phyloP scores from a whole-genome alignment of 208 protist genomes.

The Zelonia costaricensis region DNA sequence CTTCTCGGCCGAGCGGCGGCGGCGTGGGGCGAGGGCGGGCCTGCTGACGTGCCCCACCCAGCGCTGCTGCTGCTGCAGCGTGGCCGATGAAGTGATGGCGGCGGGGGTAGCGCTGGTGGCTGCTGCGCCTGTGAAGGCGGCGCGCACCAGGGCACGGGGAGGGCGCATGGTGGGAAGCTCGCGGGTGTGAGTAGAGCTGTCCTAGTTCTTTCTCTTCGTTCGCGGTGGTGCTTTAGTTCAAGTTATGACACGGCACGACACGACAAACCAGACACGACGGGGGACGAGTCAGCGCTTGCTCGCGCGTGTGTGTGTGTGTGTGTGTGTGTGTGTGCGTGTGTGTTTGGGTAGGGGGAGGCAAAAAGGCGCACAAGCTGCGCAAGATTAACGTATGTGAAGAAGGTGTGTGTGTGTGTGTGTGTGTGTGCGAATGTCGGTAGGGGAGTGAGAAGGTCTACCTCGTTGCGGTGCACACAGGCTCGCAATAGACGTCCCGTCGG shows the following conservation, averaged over 20 bases:
- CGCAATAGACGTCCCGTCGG: no score
- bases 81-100: not conserved
- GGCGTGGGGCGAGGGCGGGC: constrained; percentile 10
- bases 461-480: no score
- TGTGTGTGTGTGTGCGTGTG: not conserved
- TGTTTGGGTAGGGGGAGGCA: not conserved
- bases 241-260: no score
- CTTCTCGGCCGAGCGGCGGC: not conserved
- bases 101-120: not conserved
- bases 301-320: not conserved
- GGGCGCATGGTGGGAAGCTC: constrained; percentile 5
- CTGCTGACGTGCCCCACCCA: not conserved
- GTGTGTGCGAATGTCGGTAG: not conserved
- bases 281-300: not conserved
- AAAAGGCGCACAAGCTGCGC: not conserved
- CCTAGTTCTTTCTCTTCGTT: not conserved
- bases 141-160: constrained; percentile 9
- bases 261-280: not conserved
- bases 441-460: not conserved
- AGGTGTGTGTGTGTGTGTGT: not conserved
- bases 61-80: constrained; percentile 4
- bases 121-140: not conserved
- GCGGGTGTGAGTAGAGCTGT: not conserved
- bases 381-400: not conserved
- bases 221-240: no score